Base-by-base conservation (phyloP, 2,329 filamentous ascomycete genomes). In the Fusarium subglutinans region DNA sequence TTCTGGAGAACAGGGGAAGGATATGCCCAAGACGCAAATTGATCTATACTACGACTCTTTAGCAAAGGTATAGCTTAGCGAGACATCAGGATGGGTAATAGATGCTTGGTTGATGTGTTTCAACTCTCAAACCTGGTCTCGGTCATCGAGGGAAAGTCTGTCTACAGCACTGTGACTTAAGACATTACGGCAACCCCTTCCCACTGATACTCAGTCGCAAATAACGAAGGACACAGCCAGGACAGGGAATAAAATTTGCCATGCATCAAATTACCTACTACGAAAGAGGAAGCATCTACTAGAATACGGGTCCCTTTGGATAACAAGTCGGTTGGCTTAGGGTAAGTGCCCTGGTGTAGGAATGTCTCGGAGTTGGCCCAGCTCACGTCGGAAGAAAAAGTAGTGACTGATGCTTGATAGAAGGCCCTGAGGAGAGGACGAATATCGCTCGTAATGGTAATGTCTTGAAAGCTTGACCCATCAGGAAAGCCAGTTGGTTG, bases 401-500 rank as follows among this genome's bases (percentile, higher is more conserved):
- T 10, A 3, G 4, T 14, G 8, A 3, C 15, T 14, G 1, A 22
- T 30, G 2, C 6, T 20, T 6, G 3, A 24, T 20, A 9, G 0
- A 8, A 35, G 0, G 4, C 2, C n/a, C 3, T 1, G 8, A 20
- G 2, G 6, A 10, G 7, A 8, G 11, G 17, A 20, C 7, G 6
- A 3, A 13, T 35, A 6, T 11, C n/a, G 6, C 9, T 51, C 6
- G 8, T 10, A 4, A 51, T 14, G 30, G 3, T 4, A 15, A 11
- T 11, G 4, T 3, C 4, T 10, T 20, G 4, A 8, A 2, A 18
- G 4, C 4, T 13, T 2, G 17, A 5, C 24, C 20, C 4, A 13
- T 22, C 15, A 13, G 22, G 6, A 12, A 17, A 15, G 20, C 15
- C 8, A 9, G 0, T n/a, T 18, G 15, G 5, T 18, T 6, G 2